Percentiles rank a stretch among this genome's conserved stretches.
phyloP scores from a whole-genome alignment of 768 basidiomycete species.

The Russula brevipes region DNA sequence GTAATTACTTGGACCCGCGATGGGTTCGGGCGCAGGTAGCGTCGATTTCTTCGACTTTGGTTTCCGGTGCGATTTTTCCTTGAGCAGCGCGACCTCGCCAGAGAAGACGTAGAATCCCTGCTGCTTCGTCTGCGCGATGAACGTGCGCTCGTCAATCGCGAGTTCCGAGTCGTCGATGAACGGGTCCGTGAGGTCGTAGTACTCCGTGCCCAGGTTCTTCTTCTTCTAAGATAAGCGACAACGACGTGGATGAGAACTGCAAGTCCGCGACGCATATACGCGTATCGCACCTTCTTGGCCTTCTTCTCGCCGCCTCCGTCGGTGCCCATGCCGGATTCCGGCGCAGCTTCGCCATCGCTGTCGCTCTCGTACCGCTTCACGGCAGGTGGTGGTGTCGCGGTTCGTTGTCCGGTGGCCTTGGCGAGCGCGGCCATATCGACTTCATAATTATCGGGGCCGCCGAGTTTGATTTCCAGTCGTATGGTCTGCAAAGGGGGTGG shows the following conservation, averaged over 20 bases:
- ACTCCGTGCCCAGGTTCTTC: constrained; percentile 57
- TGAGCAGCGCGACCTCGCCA: constrained; percentile 81
- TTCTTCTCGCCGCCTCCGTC: constrained; percentile 34
- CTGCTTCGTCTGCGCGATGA: constrained; percentile 87
- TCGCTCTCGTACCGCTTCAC: constrained; percentile 44
- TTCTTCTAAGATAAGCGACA: constrained; percentile 26
- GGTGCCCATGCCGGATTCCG: constrained; percentile 19
- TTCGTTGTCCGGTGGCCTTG: constrained; percentile 61
- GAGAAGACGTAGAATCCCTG: constrained; percentile 89
- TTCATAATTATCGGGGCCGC: constrained; percentile 70
- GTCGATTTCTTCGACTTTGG: constrained; percentile 26
- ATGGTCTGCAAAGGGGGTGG: constrained; percentile 55
- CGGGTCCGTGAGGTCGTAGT: constrained; percentile 88
- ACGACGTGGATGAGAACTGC: not conserved
- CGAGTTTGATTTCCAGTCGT: constrained; percentile 61
- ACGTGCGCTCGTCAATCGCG: constrained; percentile 83
- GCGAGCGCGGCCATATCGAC: constrained; percentile 57
- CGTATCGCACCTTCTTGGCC: constrained; percentile 35
- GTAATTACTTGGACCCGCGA: constrained; percentile 23
- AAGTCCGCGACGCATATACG: not conserved
- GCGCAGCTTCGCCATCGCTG: constrained; percentile 40
- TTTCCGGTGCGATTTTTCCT: constrained; percentile 47
- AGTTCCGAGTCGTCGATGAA: constrained; percentile 99
- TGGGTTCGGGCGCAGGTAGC: constrained; percentile 20
- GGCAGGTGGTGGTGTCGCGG: constrained; percentile 47